Conservation (phyloP, 441 rosid species). For the Gossypium lobatum region DNA sequence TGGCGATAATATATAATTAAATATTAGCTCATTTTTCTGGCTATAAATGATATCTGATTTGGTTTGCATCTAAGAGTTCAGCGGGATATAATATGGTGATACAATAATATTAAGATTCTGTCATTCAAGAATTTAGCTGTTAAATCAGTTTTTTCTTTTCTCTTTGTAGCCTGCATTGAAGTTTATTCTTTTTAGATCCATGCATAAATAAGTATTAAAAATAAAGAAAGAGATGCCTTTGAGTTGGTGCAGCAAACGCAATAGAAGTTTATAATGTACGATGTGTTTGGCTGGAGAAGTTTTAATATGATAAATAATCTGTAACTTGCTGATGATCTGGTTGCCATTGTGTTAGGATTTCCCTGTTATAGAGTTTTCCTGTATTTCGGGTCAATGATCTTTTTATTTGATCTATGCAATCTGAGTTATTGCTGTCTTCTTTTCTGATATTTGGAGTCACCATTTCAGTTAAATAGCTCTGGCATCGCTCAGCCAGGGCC, state of each 20-base stretch:
- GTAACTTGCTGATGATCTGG: neutral
- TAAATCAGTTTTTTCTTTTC: neutral
- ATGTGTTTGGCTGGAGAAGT: neutral
- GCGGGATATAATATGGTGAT: neutral
- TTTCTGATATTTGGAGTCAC: neutral
- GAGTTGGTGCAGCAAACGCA: neutral
- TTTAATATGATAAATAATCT: neutral
- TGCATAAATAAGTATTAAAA: neutral
- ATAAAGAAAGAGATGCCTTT: neutral
- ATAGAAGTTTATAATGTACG: neutral
- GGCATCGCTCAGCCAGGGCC: conserved; percentile 37
- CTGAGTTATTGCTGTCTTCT: neutral
- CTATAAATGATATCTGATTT: neutral
- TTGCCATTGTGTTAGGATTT: neutral
- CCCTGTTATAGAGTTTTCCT: neutral
- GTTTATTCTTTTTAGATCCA: neutral
- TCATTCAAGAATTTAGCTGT: neutral
- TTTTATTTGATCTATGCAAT: neutral
- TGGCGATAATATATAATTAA: conserved; percentile 1
- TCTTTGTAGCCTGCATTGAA: neutral
- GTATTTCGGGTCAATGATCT: neutral
- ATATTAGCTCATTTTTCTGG: neutral
- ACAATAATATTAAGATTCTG: neutral
- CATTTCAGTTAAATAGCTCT: conserved; percentile 46
- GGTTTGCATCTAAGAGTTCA: neutral